Base-by-base conservation (phyloP, 192 early-diverging fungal species). In the Umbelopsis sp. region DNA sequence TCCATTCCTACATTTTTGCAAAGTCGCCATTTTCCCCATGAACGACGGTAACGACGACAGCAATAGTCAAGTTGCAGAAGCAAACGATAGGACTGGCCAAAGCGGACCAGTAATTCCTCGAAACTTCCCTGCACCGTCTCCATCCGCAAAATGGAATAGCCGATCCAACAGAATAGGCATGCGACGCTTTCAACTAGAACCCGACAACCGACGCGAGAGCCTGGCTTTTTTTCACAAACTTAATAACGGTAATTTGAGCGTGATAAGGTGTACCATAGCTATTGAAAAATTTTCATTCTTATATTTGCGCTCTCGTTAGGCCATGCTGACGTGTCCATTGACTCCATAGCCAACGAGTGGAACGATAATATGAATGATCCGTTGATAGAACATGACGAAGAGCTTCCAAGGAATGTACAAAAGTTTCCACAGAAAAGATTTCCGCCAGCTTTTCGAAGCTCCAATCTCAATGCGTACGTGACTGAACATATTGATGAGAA, bases 311-410 rank as follows among this genome's bases (percentile, higher is more conserved):
- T 17, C 31, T 17, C 8, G 5, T 29, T 32, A 59, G 54, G 54
- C 16, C 29, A 59, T 32, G 54, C 54, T 11, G 29, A 59, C 26
- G 54, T 59, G 25, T 59, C 54, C 1, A 26, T 16, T 32, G 54
- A 29, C 54, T 59, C 26, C 10, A 17, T 59, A 16, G 16, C 26
- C 54, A 59, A 59, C 12, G 54, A 59, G 31, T 59, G 29, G 29
- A 59, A 59, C 2, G 54, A 59, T 11, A 59, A 26, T 21, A 59
- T 59, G 31, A 59, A 59, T 25, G 54, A 59, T 25, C 54, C 54
- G 29, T 16, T 59, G 25, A 32, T 59, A 32, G 29, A 59, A 16
- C 29, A 29, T 1, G 54, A 59, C 20, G 54, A 21, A 16, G 29
- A 59, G 12, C 26, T 29, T 32, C 25, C 29, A 32, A 59, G 0